phyloP scores from a whole-genome alignment of 2,329 filamentous ascomycete species.

The Akanthomyces lecanii region DNA sequence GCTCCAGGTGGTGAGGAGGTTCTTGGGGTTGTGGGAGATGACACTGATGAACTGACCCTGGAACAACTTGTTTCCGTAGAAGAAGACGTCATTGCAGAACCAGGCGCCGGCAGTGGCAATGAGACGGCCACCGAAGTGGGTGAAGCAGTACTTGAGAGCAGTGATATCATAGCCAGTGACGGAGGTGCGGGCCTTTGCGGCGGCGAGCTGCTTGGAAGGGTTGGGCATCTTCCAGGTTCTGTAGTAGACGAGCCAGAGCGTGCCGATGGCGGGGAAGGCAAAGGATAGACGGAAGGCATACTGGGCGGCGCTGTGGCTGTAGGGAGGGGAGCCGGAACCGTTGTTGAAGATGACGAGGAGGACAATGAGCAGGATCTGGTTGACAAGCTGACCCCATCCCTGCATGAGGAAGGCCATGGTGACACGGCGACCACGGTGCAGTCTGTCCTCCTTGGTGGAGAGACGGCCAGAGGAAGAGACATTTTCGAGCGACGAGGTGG shows the following conservation, averaged over 20 bases:
- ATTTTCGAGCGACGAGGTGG: slow-evolving; percentile 91
- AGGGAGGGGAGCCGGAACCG: slow-evolving; percentile 68
- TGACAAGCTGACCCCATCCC: slow-evolving; percentile 94
- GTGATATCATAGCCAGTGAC: slow-evolving; percentile 91
- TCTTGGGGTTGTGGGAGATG: slow-evolving; percentile 63
- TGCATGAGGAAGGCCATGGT: slow-evolving; percentile 97
- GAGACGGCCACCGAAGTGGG: slow-evolving; percentile 80
- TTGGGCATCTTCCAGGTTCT: slow-evolving; percentile 92
- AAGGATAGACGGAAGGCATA: slow-evolving; percentile 93
- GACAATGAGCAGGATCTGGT: slow-evolving; percentile 85
- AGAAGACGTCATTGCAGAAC: slow-evolving; percentile 98
- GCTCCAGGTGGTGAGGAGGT: slow-evolving; percentile 81
- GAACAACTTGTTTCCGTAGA: slow-evolving; percentile 99
- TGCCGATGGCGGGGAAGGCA: slow-evolving; percentile 83
- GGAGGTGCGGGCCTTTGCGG: slow-evolving; percentile 78
- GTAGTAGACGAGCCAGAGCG: slow-evolving; percentile 93
- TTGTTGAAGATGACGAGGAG: slow-evolving; percentile 85
- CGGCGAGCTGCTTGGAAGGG: slow-evolving; percentile 74
- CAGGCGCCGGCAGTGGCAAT: slow-evolving; percentile 82
- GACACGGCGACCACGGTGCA: slow-evolving; percentile 93
- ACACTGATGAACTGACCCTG: slow-evolving; percentile 85
- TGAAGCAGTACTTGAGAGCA: slow-evolving; percentile 73
- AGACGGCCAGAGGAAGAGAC: slow-evolving; percentile 79
- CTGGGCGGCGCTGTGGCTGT: slow-evolving; percentile 72
- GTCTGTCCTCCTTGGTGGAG: slow-evolving; percentile 86